phyloP scores from a whole-genome alignment of 2,329 filamentous ascomycete species.

The Cryphonectria naterciae region DNA sequence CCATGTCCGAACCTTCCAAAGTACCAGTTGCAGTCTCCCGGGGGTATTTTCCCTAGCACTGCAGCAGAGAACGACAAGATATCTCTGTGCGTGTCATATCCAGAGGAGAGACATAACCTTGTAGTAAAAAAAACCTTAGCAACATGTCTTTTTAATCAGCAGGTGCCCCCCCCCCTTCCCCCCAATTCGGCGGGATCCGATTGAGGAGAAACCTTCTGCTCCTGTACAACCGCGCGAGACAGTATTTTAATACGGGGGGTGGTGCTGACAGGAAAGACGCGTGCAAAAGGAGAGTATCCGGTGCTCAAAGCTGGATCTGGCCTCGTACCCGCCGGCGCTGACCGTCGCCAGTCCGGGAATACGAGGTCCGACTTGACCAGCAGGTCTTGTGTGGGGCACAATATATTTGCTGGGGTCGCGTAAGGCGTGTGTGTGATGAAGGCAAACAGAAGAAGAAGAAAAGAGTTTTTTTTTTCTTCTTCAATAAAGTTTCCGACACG shows the following conservation, averaged over 20 bases:
- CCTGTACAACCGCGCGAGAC: background rate
- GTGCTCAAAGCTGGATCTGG: background rate
- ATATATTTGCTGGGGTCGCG: background rate
- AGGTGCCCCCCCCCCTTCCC: background rate
- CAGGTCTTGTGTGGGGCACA: background rate
- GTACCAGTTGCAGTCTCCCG: background rate
- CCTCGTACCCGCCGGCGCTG: constrained; percentile 8
- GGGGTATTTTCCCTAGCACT: background rate
- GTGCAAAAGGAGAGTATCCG: constrained; percentile 2
- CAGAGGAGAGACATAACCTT: background rate
- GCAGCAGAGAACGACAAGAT: background rate
- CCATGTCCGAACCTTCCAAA: background rate
- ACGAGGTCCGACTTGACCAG: constrained; percentile 4
- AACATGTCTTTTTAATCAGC: background rate
- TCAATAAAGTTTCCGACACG: background rate
- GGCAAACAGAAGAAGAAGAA: background rate
- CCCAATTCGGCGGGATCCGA: background rate
- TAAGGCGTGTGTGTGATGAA: background rate
- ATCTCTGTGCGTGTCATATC: background rate
- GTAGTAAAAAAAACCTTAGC: background rate
- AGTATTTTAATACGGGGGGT: background rate
- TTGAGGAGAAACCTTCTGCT: background rate
- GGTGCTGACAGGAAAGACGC: background rate
- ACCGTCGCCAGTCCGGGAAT: constrained; percentile 2
- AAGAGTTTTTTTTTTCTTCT: background rate